Conservation (phyloP, 1,139 yeast genomes). For the Suhomyces taliae region DNA sequence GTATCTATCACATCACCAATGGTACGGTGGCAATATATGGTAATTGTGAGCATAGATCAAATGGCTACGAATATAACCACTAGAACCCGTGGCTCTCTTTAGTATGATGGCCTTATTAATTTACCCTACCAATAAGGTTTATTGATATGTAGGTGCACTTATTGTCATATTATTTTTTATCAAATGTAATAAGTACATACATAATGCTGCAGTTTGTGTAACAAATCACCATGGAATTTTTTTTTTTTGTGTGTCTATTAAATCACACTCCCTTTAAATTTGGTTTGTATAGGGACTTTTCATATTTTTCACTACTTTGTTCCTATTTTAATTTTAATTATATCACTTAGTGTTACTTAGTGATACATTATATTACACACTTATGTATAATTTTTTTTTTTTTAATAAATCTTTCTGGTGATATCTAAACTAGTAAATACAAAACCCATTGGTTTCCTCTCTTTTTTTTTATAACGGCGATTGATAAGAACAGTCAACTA, state of each 20-base stretch:
- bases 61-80: background rate
- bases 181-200: background rate
- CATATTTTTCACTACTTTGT: constrained; percentile 7
- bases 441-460: constrained; percentile 12
- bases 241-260: constrained; percentile 1
- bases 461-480: constrained; percentile 4
- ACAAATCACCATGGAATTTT: background rate
- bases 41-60: background rate
- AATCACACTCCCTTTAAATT: constrained; percentile 1
- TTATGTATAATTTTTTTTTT: constrained; percentile 6
- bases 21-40: background rate
- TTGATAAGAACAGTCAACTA: constrained; percentile 6
- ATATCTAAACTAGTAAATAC: constrained; percentile 5
- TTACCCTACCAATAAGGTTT: constrained; percentile 1
- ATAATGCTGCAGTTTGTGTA: constrained; percentile 5
- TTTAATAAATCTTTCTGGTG: constrained; percentile 5
- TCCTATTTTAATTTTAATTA: constrained; percentile 8
- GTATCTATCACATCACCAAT: too few species aligned
- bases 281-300: constrained; percentile 4
- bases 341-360: constrained; percentile 9
- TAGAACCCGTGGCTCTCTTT: background rate
- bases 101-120: constrained; percentile 4
- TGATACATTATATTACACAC: constrained; percentile 1
- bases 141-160: background rate
- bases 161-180: constrained; percentile 6